Conservation (phyloP, 2,329 filamentous ascomycete species). For the Penicillium digitatum region DNA sequence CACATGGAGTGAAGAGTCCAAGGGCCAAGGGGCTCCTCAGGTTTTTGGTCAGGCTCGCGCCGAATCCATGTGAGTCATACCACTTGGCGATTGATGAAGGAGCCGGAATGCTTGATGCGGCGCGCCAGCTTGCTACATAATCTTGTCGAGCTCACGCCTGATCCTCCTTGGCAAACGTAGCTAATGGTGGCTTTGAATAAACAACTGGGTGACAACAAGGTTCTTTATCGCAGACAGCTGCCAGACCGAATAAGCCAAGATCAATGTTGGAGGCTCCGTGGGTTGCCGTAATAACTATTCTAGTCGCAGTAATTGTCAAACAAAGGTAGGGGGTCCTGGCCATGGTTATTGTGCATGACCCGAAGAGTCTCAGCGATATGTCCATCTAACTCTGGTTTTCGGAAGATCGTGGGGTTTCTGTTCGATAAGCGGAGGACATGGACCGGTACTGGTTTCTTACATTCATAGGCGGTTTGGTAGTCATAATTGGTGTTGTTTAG, state of each 20-base stretch:
- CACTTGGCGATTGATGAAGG: too few relatives aligned
- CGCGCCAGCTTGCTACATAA: too few relatives aligned
- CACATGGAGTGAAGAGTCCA: too few relatives aligned
- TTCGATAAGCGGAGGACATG: slow-evolving; percentile 7
- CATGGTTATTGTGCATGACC: not conserved
- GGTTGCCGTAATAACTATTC: not conserved
- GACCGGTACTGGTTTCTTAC: not conserved
- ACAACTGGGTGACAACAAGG: too few relatives aligned
- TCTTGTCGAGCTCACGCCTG: too few relatives aligned
- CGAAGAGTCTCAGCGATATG: not conserved
- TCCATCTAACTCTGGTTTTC: not conserved
- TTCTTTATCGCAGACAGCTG: too few relatives aligned
- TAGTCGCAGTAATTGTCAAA: not conserved
- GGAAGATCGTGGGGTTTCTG: not conserved
- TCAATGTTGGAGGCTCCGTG: slow-evolving; percentile 4
- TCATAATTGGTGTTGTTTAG: slow-evolving; percentile 12
- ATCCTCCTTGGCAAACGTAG: too few relatives aligned
- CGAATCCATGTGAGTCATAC: too few relatives aligned
- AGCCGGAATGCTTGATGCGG: too few relatives aligned
- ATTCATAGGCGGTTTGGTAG: slow-evolving; percentile 10
- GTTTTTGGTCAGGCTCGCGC: too few relatives aligned
- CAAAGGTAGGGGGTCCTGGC: not conserved
- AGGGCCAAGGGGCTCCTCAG: too few relatives aligned
- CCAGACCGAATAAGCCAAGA: not conserved
- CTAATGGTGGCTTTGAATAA: too few relatives aligned